Evolutionary conservation across 768 basidiomycete species (phyloP).

Genomic region (Agrocybe chaxingu): DNA sequence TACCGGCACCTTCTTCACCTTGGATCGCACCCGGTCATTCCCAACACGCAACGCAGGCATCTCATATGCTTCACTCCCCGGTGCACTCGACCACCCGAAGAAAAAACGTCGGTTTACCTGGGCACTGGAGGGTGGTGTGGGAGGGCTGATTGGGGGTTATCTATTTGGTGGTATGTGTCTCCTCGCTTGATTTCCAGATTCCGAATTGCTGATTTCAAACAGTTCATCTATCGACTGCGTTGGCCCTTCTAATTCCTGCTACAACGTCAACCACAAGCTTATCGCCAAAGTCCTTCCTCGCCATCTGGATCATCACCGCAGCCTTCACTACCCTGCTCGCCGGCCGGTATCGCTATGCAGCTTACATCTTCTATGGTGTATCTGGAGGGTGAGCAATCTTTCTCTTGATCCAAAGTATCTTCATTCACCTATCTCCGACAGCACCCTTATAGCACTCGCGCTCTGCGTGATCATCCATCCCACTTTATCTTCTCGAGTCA

Average conservation of each 20-base stretch:
- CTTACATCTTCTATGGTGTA: conserved; percentile 45
- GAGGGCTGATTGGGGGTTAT: conserved; percentile 58
- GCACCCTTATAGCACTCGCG: conserved; percentile 44
- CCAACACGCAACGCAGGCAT: conserved; percentile 30
- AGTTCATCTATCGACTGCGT: conserved; percentile 59
- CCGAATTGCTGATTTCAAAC: conserved; percentile 1
- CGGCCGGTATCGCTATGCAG: conserved; percentile 52
- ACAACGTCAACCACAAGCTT: conserved; percentile 42
- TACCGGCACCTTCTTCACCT: conserved; percentile 68
- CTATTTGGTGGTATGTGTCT: conserved; percentile 51
- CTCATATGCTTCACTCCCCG: conserved; percentile 26
- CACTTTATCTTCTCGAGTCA: conserved; percentile 42
- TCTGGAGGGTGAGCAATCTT: conserved; percentile 49
- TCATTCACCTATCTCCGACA: conserved; percentile 15
- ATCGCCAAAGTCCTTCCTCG: conserved; percentile 49
- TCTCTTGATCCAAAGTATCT: background rate
- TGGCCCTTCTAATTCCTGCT: conserved; percentile 54
- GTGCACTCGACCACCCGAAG: conserved; percentile 27
- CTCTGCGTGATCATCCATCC: conserved; percentile 56
- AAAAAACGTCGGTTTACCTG: conserved; percentile 31
- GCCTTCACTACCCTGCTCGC: conserved; percentile 45
- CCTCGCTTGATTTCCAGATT: background rate
- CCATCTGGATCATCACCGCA: conserved; percentile 56
- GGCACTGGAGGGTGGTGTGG: conserved; percentile 58
- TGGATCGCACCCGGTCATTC: conserved; percentile 68